Base-by-base conservation (phyloP, 2,329 filamentous ascomycete genomes). In the Drechslerella dactyloides region DNA sequence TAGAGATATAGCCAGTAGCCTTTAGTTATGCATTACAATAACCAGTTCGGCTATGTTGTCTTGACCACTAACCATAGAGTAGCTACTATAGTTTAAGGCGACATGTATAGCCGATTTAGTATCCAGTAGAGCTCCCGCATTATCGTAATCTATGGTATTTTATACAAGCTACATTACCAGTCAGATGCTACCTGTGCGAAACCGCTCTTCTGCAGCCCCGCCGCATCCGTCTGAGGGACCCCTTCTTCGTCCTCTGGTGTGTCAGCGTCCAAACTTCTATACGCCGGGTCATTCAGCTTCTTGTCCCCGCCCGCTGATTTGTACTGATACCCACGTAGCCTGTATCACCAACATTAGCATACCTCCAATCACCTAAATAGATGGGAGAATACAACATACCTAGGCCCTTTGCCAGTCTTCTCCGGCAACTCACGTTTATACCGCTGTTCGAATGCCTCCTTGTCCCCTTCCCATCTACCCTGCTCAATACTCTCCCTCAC, bases 301-400 rank as follows among this genome's bases (percentile, higher is more conserved):
- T 85, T 83, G 54, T 87, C 85, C 6, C 85, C 84, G 0, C 86
- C 87, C 53, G 87, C 85, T 56, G 86, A 86, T 79, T 90, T 91
- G 79, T 88, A 90, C 77, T 96, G 90, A 77, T 96, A 96, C 1
- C 92, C 92, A 76, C 92, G 84, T 37, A 90, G 84, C 76, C 85
- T 85, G 74, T 19, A 62, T 13, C 33, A 23, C 23, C 48, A 61
- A 44, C 50, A 51, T 64, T 19, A 58, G 44, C 15, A 15, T 42
- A 17, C 27, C 15, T 24, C 19, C 27, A 30, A 35, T 30, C 10
- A 50, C 35, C 57, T 24, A 19, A 17, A 7, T 15, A 19, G 40
- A 44, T 40, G 23, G 27, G 37, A 57, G 61, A 53, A 27, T 35
- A 48, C 19, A 33, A 76, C 78, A 69, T 80, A 84, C 79, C 91